Conservation (phyloP, 805 yeast species). For the Spathaspora passalidarum region DNA sequence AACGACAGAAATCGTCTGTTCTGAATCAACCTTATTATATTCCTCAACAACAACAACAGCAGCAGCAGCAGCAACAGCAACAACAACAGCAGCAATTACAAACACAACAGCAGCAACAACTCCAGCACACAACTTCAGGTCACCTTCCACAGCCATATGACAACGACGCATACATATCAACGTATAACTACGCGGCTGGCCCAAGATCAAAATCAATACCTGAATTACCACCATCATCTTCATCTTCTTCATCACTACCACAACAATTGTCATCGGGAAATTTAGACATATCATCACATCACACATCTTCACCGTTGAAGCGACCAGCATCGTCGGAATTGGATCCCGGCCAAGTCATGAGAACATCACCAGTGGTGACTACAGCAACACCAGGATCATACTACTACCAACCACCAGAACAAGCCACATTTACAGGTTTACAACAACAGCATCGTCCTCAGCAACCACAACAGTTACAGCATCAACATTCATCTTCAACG, state of each 20-base stretch:
- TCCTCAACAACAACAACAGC: slow-evolving; percentile 8
- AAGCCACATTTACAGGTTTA: background rate
- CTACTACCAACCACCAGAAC: slow-evolving; percentile 3
- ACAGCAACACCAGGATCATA: slow-evolving; percentile 1
- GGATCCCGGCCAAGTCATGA: slow-evolving; percentile 1
- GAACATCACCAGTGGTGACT: background rate
- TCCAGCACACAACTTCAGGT: slow-evolving; percentile 1
- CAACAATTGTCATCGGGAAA: background rate
- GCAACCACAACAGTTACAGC: slow-evolving; percentile 7
- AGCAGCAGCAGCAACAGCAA: slow-evolving; percentile 8
- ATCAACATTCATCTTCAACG: slow-evolving; percentile 2
- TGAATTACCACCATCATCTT: background rate
- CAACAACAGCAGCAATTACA: slow-evolving; percentile 4
- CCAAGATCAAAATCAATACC: background rate
- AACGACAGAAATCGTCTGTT: slow-evolving; percentile 36
- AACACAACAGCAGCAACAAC: slow-evolving; percentile 3
- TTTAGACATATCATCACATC: slow-evolving; percentile 1
- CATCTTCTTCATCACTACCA: slow-evolving; percentile 4
- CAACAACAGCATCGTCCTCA: too few relatives aligned
- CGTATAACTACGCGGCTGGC: slow-evolving; percentile 1
- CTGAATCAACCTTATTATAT: slow-evolving; percentile 30
- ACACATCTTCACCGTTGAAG: slow-evolving; percentile 9
- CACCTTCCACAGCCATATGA: slow-evolving; percentile 7
- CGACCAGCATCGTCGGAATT: slow-evolving; percentile 8
- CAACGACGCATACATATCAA: slow-evolving; percentile 10